Percentiles rank a stretch among this genome's conserved stretches.
These are phyloP conservation scores for Ephemerocybe angulata DNA, from an alignment of 768 basidiomycete genomes.

Conservation along the genomic window DNA sequence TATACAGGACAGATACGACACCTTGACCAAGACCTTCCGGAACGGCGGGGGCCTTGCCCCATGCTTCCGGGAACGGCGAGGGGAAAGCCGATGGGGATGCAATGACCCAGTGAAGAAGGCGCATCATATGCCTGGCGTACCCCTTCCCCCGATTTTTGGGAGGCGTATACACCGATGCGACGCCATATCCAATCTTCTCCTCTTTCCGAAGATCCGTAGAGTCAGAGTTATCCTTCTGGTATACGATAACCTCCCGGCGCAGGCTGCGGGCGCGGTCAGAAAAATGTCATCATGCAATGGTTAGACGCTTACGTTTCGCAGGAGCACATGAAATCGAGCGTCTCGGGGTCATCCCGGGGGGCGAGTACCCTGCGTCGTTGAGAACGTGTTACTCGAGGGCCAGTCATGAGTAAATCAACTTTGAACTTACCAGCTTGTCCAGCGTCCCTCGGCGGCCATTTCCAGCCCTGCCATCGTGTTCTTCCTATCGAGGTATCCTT, in stretches of 20 bases:
- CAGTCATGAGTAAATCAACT: background rate
- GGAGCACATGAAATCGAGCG: conserved; percentile 54
- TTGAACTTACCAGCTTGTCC: conserved; percentile 46
- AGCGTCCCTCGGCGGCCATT: conserved; percentile 40
- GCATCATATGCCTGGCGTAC: conserved; percentile 63
- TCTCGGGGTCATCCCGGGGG: conserved; percentile 44
- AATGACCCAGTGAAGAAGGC: conserved; percentile 47
- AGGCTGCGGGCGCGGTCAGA: conserved; percentile 16
- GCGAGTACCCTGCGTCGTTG: conserved; percentile 49
- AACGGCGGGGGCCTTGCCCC: conserved; percentile 23
- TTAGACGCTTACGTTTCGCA: conserved; percentile 54
- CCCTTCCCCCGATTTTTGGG: conserved; percentile 46
- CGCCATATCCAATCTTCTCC: conserved; percentile 43
- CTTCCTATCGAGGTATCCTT: conserved; percentile 45
- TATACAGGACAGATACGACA: conserved; percentile 25
- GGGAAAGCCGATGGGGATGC: conserved; percentile 17
- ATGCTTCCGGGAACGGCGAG: conserved; percentile 20
- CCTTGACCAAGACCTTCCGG: conserved; percentile 15
- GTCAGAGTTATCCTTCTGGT: conserved; percentile 11
- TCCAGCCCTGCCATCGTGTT: conserved; percentile 37
- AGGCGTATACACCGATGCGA: conserved; percentile 59
- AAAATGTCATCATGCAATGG: conserved; percentile 4
- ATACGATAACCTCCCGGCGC: conserved; percentile 29
- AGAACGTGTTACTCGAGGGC: background rate
- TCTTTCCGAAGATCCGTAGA: conserved; percentile 18